Percentiles rank a stretch among this genome's conserved stretches.
phyloP scores from a whole-genome alignment of 306 rosid species.

The Psophocarpus tetragonolobus region DNA sequence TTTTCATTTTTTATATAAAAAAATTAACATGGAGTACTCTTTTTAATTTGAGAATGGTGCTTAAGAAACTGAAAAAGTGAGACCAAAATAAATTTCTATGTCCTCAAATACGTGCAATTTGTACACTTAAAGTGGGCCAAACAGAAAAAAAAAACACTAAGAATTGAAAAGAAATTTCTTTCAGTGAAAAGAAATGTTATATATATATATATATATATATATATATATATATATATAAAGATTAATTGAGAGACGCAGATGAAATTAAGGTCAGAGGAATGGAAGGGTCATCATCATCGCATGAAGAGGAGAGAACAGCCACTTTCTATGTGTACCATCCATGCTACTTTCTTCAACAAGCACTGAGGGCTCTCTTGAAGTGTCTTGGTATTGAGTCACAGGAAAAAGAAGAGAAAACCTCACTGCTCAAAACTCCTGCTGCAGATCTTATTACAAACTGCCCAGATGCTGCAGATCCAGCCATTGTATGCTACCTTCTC shows the following conservation, averaged over 20 bases:
- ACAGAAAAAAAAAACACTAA: no score
- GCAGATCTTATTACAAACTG: background rate
- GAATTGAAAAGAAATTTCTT: no score
- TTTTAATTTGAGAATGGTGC: no score
- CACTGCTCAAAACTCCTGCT: background rate
- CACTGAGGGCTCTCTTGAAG: constrained; percentile 27
- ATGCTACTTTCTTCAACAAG: constrained; percentile 30
- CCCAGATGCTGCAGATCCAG: constrained; percentile 24
- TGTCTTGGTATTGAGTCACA: constrained; percentile 44
- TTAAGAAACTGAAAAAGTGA: no score
- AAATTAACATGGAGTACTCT: no score
- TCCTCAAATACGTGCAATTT: no score
- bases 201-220: no score
- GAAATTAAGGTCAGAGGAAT: constrained; percentile 10
- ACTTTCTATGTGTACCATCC: constrained; percentile 21
- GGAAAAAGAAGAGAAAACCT: background rate
- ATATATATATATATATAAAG: no score
- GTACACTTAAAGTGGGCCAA: no score
- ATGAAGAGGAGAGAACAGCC: constrained; percentile 11
- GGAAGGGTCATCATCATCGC: constrained; percentile 2
- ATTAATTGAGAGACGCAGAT: background rate
- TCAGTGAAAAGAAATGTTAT: no score
- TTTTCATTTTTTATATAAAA: no score
- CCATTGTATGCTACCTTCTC: background rate
- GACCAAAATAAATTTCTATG: no score